Evolutionary conservation across 257 asterid genomes (phyloP).

Genomic region (Solanum ossicruentum): DNA sequence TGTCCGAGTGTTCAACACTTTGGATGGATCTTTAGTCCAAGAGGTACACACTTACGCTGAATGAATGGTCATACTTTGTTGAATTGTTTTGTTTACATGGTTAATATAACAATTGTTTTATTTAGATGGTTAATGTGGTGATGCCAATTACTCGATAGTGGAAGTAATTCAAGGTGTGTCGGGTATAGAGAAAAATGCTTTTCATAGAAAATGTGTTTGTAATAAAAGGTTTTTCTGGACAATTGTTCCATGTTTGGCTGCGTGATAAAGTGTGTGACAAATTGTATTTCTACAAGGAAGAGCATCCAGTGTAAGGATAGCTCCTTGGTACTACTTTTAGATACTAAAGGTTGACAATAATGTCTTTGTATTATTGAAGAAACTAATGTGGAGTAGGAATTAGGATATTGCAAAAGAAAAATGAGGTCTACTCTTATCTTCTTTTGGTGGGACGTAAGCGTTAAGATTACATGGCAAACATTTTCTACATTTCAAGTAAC

Average conservation of each 20-base stretch:
- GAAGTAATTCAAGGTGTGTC: background rate
- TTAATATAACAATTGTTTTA: background rate
- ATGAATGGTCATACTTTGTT: background rate
- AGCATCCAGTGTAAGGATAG: background rate
- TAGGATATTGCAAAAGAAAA: background rate
- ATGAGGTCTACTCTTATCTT: background rate
- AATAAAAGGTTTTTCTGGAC: background rate
- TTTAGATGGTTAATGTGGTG: background rate
- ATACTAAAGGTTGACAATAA: background rate
- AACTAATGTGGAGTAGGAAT: background rate
- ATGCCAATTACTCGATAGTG: background rate
- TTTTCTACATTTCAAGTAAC: background rate
- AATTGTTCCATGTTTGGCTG: background rate
- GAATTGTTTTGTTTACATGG: background rate
- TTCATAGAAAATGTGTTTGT: background rate
- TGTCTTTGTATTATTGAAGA: background rate
- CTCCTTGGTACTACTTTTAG: background rate
- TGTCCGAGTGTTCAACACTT: conserved; percentile 60
- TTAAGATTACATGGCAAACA: background rate
- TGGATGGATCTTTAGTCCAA: conserved; percentile 77
- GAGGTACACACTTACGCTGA: conserved; percentile 31
- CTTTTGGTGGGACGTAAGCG: background rate
- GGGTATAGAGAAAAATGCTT: background rate
- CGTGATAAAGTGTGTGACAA: background rate
- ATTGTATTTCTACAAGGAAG: background rate